Percentiles rank a stretch among this genome's conserved stretches.
Conservation (phyloP, 2,329 filamentous ascomycete genomes). For the Blastomyces emzantsi region DNA sequence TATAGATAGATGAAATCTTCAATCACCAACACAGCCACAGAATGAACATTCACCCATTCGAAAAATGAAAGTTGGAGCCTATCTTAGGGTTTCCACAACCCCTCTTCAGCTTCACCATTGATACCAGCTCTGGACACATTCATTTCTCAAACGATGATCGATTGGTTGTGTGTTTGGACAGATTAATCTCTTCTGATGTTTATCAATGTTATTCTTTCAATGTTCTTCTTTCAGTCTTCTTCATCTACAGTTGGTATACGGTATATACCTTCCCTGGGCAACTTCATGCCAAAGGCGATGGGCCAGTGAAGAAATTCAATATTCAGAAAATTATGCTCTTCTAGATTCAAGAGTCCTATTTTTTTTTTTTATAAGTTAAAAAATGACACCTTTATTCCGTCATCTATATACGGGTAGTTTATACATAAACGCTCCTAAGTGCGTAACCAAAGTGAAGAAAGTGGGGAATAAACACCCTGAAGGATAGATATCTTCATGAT, state of each 20-base stretch:
- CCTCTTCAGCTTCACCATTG: no score
- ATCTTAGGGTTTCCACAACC: neutral
- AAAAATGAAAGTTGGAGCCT: neutral
- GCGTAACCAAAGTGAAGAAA: no score
- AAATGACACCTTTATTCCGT: neutral
- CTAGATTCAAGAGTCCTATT: constrained; percentile 18
- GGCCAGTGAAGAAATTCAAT: constrained; percentile 19
- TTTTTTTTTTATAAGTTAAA: neutral
- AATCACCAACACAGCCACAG: no score
- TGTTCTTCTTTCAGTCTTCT: no score
- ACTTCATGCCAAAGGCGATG: constrained; percentile 19
- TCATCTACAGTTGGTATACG: no score
- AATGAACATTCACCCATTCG: no score
- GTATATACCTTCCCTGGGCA: constrained; percentile 15
- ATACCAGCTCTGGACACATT: no score
- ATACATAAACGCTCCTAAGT: neutral
- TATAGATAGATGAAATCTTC: neutral
- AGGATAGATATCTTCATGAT: neutral
- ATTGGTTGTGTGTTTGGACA: no score
- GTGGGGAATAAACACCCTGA: neutral
- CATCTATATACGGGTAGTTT: neutral
- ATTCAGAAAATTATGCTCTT: constrained; percentile 17
- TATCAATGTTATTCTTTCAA: no score
- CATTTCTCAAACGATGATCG: no score
- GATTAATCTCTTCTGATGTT: no score